Base-by-base conservation (phyloP, 2,329 filamentous ascomycete species). In the Gnomoniopsis smithogilvyi region DNA sequence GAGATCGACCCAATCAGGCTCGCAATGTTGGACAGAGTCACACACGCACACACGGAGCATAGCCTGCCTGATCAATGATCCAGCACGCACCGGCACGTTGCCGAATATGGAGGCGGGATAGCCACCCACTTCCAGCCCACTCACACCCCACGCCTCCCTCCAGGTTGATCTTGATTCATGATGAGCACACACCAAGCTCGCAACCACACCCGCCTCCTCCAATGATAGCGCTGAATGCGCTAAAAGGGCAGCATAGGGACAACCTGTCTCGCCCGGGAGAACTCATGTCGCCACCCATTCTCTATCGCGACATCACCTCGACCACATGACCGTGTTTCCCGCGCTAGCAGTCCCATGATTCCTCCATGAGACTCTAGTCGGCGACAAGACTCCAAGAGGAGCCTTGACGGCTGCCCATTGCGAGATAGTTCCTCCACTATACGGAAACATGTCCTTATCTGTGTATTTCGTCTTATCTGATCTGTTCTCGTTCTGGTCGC, bases 261-360 rank as follows among this genome's bases (percentile, higher is more conserved):
- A 4, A 8, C 4, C 26, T 30, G 26, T 30, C 26, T 30, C 26
- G 26, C 26, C 26, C 26, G 26, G 54, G 30, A 45, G 51, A 45
- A 26, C 41, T 46, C 30, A 47, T 47, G 57, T 62, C 60, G 57
- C 60, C 56, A 56, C 60, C 54, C 56, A 48, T 46, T 38, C n/a
- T n/a, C 15, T 41, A 45, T 24, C 48, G 49, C 49, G 53, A 56
- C 45, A 43, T 54, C 30, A 43, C 53, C 53, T 41, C 49, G 56
- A 45, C 56, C 59, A 59, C 60, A 50, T 62, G 60, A 62, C 51
- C 56, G 30, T n/a, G 12, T 47, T 43, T 52, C 59, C 59, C 59
- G 55, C 59, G 54, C 59, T 47, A 33, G 19, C 6, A 38, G 33
- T 43, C 34, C 46, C 49, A 54, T 57, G 54, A 60, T 60, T 33